phyloP scores from a whole-genome alignment of 768 basidiomycete genomes.

The Russula abietina region DNA sequence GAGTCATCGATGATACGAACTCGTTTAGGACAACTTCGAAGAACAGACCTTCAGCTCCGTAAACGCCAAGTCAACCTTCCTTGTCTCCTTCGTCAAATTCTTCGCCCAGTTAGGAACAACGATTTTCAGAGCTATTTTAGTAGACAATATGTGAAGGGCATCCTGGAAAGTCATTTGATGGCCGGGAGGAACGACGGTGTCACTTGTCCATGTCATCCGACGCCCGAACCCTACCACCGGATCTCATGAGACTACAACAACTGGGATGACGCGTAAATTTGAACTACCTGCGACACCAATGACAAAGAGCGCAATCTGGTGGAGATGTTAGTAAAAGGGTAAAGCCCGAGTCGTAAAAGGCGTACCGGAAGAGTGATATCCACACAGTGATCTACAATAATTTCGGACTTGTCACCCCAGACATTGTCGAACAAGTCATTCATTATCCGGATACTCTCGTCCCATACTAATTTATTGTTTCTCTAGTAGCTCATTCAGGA shows the following conservation, averaged over 20 bases:
- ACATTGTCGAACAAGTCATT: conserved; percentile 36
- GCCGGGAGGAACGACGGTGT: conserved; percentile 36
- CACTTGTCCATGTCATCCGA: conserved; percentile 44
- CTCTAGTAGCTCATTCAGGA: conserved; percentile 13
- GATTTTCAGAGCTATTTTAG: conserved; percentile 35
- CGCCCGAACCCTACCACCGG: conserved; percentile 40
- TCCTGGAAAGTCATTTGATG: conserved; percentile 46
- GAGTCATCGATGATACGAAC: not conserved
- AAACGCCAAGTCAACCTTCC: conserved; percentile 36
- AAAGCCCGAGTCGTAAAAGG: not conserved
- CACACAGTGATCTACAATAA: conserved; percentile 43
- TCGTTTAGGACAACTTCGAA: not conserved
- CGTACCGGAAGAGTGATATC: conserved; percentile 51
- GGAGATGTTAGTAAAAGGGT: not conserved
- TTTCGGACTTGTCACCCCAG: conserved; percentile 39
- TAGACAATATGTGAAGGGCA: conserved; percentile 40
- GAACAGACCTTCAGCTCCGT: conserved; percentile 39
- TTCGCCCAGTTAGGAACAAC: conserved; percentile 38
- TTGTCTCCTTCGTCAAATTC: conserved; percentile 33
- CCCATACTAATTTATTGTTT: conserved; percentile 38
- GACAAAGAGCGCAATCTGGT: conserved; percentile 49
- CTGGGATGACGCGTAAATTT: not conserved
- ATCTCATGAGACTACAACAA: not conserved
- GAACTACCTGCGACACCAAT: conserved; percentile 45
- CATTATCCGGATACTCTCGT: conserved; percentile 34